Evolutionary conservation across 2,329 filamentous ascomycete genomes (phyloP).

Genomic region (Emericellopsis atlantica): DNA sequence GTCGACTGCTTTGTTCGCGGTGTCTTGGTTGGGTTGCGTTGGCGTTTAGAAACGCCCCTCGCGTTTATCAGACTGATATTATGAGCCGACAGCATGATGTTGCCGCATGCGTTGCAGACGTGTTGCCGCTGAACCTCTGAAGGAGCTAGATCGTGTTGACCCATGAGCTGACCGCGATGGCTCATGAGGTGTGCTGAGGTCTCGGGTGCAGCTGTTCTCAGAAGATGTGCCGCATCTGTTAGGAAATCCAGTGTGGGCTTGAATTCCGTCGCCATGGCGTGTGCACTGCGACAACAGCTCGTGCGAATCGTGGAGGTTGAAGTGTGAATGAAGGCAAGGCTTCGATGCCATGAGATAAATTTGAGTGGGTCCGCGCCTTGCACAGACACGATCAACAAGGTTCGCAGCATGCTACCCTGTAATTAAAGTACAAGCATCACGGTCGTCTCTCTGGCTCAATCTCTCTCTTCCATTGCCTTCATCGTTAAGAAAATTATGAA

Average conservation of each 20-base stretch:
- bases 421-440: not conserved
- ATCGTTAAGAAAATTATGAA: not conserved
- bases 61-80: conserved; percentile 24
- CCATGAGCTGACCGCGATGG: conserved; percentile 34
- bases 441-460: not conserved
- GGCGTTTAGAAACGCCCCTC: conserved; percentile 15
- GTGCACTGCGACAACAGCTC: too few relatives aligned
- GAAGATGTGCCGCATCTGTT: conserved; percentile 45
- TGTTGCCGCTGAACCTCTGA: conserved; percentile 39
- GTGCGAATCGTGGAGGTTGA: too few relatives aligned
- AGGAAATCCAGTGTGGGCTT: conserved; percentile 28
- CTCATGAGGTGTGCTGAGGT: conserved; percentile 48
- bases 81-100: conserved; percentile 41
- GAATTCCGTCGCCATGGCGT: not conserved
- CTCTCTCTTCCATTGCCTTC: not conserved
- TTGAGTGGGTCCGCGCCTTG: too few relatives aligned
- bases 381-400: too few relatives aligned
- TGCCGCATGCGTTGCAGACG: conserved; percentile 46
- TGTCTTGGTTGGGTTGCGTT: not conserved
- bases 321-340: not conserved
- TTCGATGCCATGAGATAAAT: not conserved
- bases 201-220: conserved; percentile 37
- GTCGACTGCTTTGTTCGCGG: not conserved
- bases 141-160: conserved; percentile 27
- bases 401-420: too few relatives aligned